A percentile compares a stretch with the other conserved stretches of the same genome.
phyloP scores from a whole-genome alignment of 1,139 yeast genomes.

The Hansenula lynferdii region DNA sequence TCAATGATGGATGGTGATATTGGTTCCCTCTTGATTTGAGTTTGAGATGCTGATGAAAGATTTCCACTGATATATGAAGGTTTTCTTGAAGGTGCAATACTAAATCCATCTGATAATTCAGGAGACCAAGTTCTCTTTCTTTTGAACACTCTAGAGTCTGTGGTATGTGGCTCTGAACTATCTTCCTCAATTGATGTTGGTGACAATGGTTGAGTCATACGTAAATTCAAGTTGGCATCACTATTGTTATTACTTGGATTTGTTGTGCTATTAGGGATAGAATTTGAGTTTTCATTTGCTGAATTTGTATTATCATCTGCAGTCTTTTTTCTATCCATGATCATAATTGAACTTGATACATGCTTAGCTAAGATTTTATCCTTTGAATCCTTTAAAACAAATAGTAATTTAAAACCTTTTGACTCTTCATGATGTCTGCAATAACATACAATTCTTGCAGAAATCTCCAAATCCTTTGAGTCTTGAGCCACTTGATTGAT shows the following conservation, averaged over 20 bases:
- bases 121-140: constrained; percentile 34
- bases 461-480: constrained; percentile 54
- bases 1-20: constrained; percentile 4
- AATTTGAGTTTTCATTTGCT: constrained; percentile 6
- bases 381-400: constrained; percentile 57
- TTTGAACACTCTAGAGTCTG: constrained; percentile 30
- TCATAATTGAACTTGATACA: constrained; percentile 70
- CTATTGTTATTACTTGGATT: constrained; percentile 1
- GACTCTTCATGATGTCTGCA: constrained; percentile 91
- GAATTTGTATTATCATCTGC: constrained; percentile 10
- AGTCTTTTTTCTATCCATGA: constrained; percentile 76
- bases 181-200: constrained; percentile 67
- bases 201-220: constrained; percentile 32
- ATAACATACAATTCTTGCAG: constrained; percentile 89
- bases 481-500: constrained; percentile 33
- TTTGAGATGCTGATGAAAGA: neutral
- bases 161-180: constrained; percentile 52
- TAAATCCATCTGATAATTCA: constrained; percentile 23
- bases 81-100: constrained; percentile 22
- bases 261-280: too few relatives aligned
- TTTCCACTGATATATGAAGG: constrained; percentile 12
- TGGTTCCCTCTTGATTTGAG: constrained; percentile 4
- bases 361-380: constrained; percentile 70
- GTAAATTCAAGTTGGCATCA: constrained; percentile 1
- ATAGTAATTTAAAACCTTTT: constrained; percentile 69